Conservation (phyloP, 2,329 filamentous ascomycete genomes). For the Dryadomyces quercivorus region DNA sequence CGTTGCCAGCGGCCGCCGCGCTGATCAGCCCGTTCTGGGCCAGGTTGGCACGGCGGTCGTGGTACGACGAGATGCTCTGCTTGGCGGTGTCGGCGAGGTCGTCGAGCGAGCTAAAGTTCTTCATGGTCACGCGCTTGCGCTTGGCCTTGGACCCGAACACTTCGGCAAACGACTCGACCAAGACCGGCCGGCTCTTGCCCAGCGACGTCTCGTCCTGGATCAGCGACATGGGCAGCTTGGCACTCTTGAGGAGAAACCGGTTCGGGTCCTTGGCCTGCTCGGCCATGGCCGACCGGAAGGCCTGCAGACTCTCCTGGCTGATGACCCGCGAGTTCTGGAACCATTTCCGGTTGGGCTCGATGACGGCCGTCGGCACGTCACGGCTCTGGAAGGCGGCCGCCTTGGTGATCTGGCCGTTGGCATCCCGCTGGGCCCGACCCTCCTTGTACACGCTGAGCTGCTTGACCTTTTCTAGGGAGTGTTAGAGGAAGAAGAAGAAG, state of each 20-base stretch:
- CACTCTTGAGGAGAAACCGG: conserved; percentile 87
- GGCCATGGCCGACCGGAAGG: conserved; percentile 85
- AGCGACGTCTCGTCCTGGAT: conserved; percentile 59
- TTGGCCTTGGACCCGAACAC: conserved; percentile 92
- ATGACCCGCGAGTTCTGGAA: conserved; percentile 89
- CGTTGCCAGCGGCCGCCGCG: background rate
- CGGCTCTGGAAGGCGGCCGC: conserved; percentile 44
- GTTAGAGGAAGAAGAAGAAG: conserved; percentile 4
- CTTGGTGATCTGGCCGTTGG: conserved; percentile 71
- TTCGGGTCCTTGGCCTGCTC: conserved; percentile 86
- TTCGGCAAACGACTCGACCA: conserved; percentile 51
- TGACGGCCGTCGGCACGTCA: conserved; percentile 69
- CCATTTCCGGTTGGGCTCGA: conserved; percentile 96
- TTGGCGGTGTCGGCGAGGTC: conserved; percentile 72
- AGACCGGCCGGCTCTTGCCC: conserved; percentile 49
- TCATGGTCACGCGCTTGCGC: conserved; percentile 64
- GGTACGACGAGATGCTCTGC: conserved; percentile 70
- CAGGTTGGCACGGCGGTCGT: conserved; percentile 47
- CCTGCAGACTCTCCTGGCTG: conserved; percentile 55
- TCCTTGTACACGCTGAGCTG: conserved; percentile 66
- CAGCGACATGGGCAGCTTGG: conserved; percentile 92
- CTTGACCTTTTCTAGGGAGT: conserved; percentile 11
- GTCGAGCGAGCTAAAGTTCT: conserved; percentile 61
- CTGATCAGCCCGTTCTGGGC: conserved; percentile 63
- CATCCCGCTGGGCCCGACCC: conserved; percentile 71